phyloP scores from a whole-genome alignment of 75 land plant genomes.

The Pinus albicaulis region DNA sequence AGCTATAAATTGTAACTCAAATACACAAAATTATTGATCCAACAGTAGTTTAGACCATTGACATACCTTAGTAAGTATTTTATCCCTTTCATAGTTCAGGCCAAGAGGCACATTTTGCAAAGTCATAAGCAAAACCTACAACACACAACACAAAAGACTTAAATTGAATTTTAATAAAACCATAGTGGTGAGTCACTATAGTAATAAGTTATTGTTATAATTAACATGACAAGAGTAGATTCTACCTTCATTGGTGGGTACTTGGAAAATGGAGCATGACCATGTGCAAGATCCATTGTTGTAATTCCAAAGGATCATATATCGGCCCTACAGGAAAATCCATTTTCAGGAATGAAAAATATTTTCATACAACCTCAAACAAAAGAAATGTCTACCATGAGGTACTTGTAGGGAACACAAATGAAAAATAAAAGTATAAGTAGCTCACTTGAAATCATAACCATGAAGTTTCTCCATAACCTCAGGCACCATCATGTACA shows the following conservation, averaged over 20 bases:
- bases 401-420: not conserved
- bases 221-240: constrained; percentile 5
- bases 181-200: no score
- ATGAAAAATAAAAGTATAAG: not conserved
- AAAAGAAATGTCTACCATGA: not conserved
- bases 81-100: constrained; percentile 86
- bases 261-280: constrained; percentile 98
- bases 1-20: not conserved
- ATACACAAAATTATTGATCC: not conserved
- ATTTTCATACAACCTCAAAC: not conserved
- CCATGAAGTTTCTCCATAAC: constrained; percentile 94
- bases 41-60: not conserved
- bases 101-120: constrained; percentile 92
- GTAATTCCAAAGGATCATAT: constrained; percentile 99
- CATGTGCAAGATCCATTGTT: constrained; percentile 95
- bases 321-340: constrained; percentile 71
- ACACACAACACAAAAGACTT: not conserved
- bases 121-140: constrained; percentile 86
- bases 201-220: not conserved
- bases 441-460: constrained; percentile 86
- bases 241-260: constrained; percentile 98
- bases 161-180: no score
- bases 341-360: not conserved
- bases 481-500: constrained; percentile 88
- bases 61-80: constrained; percentile 73